A percentile compares a stretch with the other conserved stretches of the same genome.
Evolutionary conservation across 768 basidiomycete genomes (phyloP).

Genomic region (Melanogaster broomeanus): DNA sequence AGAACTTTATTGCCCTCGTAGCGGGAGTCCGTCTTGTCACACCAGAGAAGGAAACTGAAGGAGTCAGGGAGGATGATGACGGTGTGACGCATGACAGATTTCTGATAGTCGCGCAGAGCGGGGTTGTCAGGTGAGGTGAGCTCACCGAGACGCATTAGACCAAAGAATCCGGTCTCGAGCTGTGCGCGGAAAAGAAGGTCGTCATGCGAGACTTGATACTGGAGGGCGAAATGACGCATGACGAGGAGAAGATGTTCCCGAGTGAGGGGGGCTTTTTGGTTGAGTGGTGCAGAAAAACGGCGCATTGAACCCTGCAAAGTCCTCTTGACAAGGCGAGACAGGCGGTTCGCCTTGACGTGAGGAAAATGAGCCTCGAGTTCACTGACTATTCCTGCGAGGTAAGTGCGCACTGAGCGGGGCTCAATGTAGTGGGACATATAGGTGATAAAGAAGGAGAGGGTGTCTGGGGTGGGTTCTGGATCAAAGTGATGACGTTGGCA

Average conservation of each 20-base stretch:
- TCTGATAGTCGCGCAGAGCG: conserved; percentile 2
- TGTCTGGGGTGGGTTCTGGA: conserved; percentile 19
- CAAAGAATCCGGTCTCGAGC: conserved; percentile 24
- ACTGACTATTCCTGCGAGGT: conserved; percentile 40
- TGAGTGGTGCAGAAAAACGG: conserved; percentile 20
- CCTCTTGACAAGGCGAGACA: conserved; percentile 20
- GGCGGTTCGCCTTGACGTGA: conserved; percentile 9
- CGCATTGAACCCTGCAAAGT: conserved; percentile 30
- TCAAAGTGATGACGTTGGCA: neutral
- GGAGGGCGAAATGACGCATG: conserved; percentile 28
- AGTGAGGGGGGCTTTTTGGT: conserved; percentile 16
- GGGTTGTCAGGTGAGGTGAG: conserved; percentile 22
- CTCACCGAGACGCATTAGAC: conserved; percentile 30
- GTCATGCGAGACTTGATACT: too few relatives aligned
- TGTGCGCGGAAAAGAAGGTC: conserved; percentile 34
- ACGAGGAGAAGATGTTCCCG: conserved; percentile 14
- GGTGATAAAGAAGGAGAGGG: conserved; percentile 39
- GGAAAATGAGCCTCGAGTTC: conserved; percentile 33
- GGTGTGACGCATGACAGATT: conserved; percentile 15
- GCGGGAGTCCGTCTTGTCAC: conserved; percentile 38
- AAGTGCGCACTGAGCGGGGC: conserved; percentile 35
- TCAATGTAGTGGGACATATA: too few relatives aligned
- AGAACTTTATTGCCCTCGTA: conserved; percentile 10
- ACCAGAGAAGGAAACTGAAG: conserved; percentile 22
- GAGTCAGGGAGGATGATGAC: neutral